Base-by-base conservation (phyloP, 2,329 filamentous ascomycete species). In the Thielaviopsis punctulata region DNA sequence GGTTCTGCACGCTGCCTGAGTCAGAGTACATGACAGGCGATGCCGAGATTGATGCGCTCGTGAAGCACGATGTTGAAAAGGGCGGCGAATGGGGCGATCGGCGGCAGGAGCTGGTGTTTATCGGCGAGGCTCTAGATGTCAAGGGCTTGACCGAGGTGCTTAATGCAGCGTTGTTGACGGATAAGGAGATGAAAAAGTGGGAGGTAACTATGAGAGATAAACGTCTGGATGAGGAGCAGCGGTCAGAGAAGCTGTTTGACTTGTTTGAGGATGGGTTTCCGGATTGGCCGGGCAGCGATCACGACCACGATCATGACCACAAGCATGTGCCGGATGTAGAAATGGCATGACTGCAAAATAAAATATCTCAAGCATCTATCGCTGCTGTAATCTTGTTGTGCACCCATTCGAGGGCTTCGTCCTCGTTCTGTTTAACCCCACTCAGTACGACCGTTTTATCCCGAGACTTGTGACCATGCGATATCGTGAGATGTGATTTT, bases 91-190 rank as follows among this genome's bases (percentile, higher is more conserved):
- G 80, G 79, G 82, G 80, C 0, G 82, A 86, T 58, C 70, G 82
- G 1, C 69, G 82, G 2, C 82, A 86, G 61, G 82, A 86, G 62
- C 62, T 86, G 6, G 82, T 86, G 2, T 83, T 86, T 55, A 86
- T 87, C 53, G 82, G 82, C 0, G 80, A 85, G 62, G 70, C 71
- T 4, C 68, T 86, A 13, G 70, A 84, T 48, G 60, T 69, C 1
- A 60, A 62, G 4, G 69, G 66, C 0, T 65, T 86, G 15, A 73
- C 70, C 22, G 64, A 62, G 4, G 61, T 72, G 30, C 62, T 86
- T 3, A 77, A 86, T 58, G 63, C 62, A 1, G 85, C 81, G 58
- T 61, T 86, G 22, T 62, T 86, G 2, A 70, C 71, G n/a, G 74
- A 81, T 21, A 62, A 62, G 0, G 82, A 86, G 63, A 75, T 73